Evolutionary conservation across 805 yeast species (phyloP), one percentile per base, ranked within the genome.

Genomic region (Candida pseudoglaebosa): DNA sequence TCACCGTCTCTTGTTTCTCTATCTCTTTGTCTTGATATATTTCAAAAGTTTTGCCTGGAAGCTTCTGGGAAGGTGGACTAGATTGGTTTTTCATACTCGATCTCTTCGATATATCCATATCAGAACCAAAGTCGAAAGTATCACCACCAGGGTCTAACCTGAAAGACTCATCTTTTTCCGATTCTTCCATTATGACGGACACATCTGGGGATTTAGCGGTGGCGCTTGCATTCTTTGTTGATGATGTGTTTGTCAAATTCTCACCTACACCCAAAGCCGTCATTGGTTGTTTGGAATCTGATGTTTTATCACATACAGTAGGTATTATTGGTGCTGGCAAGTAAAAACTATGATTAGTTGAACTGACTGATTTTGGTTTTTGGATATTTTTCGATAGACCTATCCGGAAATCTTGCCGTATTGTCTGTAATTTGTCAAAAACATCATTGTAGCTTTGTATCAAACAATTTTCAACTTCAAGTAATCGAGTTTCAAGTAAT

Each of bases 401-500:
- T 4, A 26, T 9, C 8, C 16, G 24, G 8, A 17, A 34, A 5
- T 34, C 37, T 14, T 26, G 32, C 14, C 37, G 17, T 24, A 26
- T 29, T 20, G 9, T 21, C 10, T 34, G 28, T 15, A 34, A n/a
- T 4, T 15, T 36, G 5, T 18, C 16, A 16, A 17, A 10, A 9
- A 19, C 24, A 20, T 24, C 19, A 20, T 37, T 30, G 16, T 33
- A 34, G 31, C 26, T 32, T 18, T 14, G 18, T n/a, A 44, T 36
- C 21, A 33, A 36, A 9, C 28, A 33, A 14, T 41, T 37, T 15
- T 38, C 33, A 4, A 22, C 14, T 5, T 34, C 40, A 9, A 31
- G 20, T 15, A 26, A 26, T 26, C 29, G 29, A 10, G 7, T 26
- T 13, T 26, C 29, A 12, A 26, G 29, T 15, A 26, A 5, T 15